Conservation (phyloP, 2,329 filamentous ascomycete genomes). For the Penicillium brasilianum region DNA sequence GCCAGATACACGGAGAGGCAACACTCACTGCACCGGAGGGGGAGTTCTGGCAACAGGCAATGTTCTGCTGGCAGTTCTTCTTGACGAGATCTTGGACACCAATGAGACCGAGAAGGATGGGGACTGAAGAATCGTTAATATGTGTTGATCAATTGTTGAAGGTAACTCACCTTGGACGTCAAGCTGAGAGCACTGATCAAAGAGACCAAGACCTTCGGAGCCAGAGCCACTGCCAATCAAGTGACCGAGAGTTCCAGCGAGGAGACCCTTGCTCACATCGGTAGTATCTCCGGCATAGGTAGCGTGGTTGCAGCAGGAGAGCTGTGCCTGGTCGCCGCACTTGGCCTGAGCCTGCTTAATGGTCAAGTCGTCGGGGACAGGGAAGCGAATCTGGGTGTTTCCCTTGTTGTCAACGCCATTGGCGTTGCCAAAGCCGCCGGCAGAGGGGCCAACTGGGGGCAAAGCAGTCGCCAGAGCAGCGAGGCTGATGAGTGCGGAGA, state of each 20-base stretch:
- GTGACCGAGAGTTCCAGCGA: conserved; percentile 38
- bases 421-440: background rate
- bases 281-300: conserved; percentile 29
- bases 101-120: conserved; percentile 31
- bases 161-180: conserved; percentile 34
- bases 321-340: conserved; percentile 45
- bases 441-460: background rate
- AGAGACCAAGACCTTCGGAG: conserved; percentile 41
- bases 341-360: conserved; percentile 44
- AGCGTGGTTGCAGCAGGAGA: conserved; percentile 47
- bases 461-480: background rate
- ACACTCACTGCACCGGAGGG: conserved; percentile 29
- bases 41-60: conserved; percentile 38
- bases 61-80: conserved; percentile 46
- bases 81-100: conserved; percentile 37
- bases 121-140: conserved; percentile 19
- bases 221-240: conserved; percentile 41
- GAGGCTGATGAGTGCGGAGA: background rate
- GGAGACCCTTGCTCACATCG: conserved; percentile 36
- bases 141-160: no score
- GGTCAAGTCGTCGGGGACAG: conserved; percentile 36
- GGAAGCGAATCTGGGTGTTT: conserved; percentile 11
- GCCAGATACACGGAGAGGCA: no score
- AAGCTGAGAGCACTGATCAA: conserved; percentile 49
- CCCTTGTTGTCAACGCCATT: conserved; percentile 7